These are phyloP conservation scores for Gaeumannomyces tritici DNA, from an alignment of 2,329 filamentous ascomycete species.

Conservation along the genomic window DNA sequence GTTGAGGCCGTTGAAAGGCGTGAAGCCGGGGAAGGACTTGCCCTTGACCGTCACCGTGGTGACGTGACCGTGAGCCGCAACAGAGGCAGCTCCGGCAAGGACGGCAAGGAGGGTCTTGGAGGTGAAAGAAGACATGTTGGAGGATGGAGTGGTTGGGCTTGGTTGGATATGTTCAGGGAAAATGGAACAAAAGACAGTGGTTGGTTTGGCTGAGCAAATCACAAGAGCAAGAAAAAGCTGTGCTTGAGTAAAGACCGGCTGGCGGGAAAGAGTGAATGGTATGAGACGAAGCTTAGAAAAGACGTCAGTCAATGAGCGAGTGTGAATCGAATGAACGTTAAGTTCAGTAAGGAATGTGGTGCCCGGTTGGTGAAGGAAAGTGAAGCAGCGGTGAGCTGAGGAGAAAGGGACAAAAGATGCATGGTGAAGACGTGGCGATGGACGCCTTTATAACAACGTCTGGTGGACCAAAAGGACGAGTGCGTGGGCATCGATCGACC, in stretches of 20 bases:
- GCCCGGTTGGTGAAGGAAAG: background rate
- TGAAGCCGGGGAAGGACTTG: slow-evolving; percentile 1
- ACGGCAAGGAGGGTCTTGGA: slow-evolving; percentile 1
- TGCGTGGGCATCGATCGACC: too few species aligned
- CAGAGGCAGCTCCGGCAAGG: slow-evolving; percentile 15
- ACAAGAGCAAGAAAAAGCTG: background rate
- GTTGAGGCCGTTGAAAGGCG: slow-evolving; percentile 3
- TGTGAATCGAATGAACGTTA: background rate
- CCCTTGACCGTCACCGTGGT: background rate
- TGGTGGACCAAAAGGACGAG: background rate
- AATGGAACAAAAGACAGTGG: background rate
- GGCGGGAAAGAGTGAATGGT: background rate
- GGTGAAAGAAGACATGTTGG: slow-evolving; percentile 4
- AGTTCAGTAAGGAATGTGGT: background rate
- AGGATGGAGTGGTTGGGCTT: background rate
- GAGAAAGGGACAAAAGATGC: background rate
- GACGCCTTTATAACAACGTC: background rate
- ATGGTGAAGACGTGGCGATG: background rate
- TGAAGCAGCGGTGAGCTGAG: background rate
- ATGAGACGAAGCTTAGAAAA: background rate
- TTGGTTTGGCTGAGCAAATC: background rate
- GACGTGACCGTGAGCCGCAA: slow-evolving; percentile 3
- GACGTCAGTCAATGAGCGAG: slow-evolving; percentile 5
- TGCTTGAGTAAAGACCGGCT: background rate
- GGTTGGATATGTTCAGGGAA: background rate